Evolutionary conservation across 2,329 filamentous ascomycete species (phyloP).

Genomic region (Botrytis byssoidea): DNA sequence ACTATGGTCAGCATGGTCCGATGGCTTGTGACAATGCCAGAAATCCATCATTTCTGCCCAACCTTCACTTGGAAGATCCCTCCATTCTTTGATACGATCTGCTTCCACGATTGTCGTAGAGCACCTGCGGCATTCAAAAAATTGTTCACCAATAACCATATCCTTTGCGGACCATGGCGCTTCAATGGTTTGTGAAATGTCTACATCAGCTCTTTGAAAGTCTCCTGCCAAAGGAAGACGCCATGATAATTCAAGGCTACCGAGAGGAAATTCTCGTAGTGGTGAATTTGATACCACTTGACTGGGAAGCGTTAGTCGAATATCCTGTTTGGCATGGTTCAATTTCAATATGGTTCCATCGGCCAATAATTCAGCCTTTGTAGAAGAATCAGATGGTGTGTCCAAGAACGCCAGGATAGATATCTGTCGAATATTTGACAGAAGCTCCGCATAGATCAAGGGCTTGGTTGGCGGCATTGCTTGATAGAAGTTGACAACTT

Average conservation of each 20-base stretch:
- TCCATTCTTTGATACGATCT: slow-evolving; percentile 62
- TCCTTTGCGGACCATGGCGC: slow-evolving; percentile 54
- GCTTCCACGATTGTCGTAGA: slow-evolving; percentile 44
- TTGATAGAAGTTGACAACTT: background rate
- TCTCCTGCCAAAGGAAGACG: slow-evolving; percentile 47
- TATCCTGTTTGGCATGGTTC: slow-evolving; percentile 47
- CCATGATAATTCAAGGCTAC: slow-evolving; percentile 49
- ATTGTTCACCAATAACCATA: slow-evolving; percentile 41
- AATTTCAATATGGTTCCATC: slow-evolving; percentile 49
- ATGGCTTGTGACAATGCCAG: slow-evolving; percentile 98
- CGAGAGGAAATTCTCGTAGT: slow-evolving; percentile 30
- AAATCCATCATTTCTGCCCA: slow-evolving; percentile 99
- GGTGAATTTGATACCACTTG: slow-evolving; percentile 30
- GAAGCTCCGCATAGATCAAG: slow-evolving; percentile 61
- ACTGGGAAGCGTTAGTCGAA: slow-evolving; percentile 42
- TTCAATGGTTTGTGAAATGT: slow-evolving; percentile 28
- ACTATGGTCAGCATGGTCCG: slow-evolving; percentile 48
- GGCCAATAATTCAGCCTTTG: slow-evolving; percentile 42
- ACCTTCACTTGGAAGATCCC: slow-evolving; percentile 90
- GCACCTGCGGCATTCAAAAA: slow-evolving; percentile 43
- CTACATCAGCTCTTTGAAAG: slow-evolving; percentile 20
- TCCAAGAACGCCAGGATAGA: slow-evolving; percentile 56
- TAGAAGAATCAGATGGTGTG: slow-evolving; percentile 38
- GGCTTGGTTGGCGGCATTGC: slow-evolving; percentile 20
- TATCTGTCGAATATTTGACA: slow-evolving; percentile 63